Evolutionary conservation across 208 protist genomes (phyloP).

Genomic region (Acanthamoeba triangularis): DNA sequence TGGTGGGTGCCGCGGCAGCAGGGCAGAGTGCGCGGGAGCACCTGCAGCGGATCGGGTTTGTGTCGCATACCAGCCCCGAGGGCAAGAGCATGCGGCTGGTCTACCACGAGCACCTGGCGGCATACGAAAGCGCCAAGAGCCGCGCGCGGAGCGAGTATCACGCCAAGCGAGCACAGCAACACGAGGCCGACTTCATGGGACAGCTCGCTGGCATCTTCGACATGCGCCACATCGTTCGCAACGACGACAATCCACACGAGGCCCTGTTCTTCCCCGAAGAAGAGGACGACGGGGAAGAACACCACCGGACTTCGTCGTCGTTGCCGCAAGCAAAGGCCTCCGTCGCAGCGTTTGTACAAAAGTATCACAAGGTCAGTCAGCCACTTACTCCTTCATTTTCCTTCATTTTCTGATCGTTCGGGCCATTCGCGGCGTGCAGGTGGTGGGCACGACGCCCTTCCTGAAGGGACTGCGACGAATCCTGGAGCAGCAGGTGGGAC

Average conservation of each 20-base stretch:
- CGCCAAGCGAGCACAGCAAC: not conserved
- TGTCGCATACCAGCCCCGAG: not conserved
- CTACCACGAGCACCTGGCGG: not conserved
- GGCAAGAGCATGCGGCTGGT: not conserved
- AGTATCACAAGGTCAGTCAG: not conserved
- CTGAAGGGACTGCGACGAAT: not conserved
- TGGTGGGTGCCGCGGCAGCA: not conserved
- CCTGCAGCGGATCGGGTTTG: not conserved
- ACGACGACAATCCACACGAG: not conserved
- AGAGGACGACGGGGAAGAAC: not conserved
- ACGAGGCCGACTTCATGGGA: conserved; percentile 20
- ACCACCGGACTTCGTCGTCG: not conserved
- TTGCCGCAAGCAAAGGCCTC: conserved; percentile 4
- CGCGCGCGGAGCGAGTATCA: conserved; percentile 15
- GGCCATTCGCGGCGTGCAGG: not conserved
- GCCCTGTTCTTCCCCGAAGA: not conserved
- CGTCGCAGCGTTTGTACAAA: not conserved
- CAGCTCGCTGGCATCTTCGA: not conserved
- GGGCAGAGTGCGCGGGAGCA: not conserved
- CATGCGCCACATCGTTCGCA: not conserved
- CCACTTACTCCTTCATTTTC: no score
- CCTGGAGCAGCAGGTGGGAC: conserved; percentile 7
- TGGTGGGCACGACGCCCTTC: conserved; percentile 10
- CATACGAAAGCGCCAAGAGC: not conserved
- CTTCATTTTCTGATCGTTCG: not conserved